Evolutionary conservation across 192 early-diverging fungal genomes (phyloP), one percentile per base, ranked within the genome.

Genomic region (Gigaspora rosea): DNA sequence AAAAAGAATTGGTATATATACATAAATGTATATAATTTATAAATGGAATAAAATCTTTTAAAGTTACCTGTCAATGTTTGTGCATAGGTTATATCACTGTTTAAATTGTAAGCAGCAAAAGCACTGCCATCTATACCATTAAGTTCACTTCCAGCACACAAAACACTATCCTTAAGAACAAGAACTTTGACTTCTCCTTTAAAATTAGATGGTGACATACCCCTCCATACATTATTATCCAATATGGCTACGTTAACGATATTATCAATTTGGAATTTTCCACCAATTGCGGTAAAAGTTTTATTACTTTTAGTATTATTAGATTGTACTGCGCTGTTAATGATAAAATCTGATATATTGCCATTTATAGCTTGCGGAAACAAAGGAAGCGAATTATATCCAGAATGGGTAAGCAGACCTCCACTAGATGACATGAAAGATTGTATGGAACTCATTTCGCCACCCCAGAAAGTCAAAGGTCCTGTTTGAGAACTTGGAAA

Each of bases 141-240:
- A 36, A 89, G 85, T 18, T 75, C 75, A 27, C 91, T 88, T 57
- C 89, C 89, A 36, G 90, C 82, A 68, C 87, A 88, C 51, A 92
- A 82, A 51, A 84, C 56, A 70, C 89, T 82, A 46, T 88, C 79
- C 27, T 82, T 80, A 9, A 87, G 81, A 51, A 80, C 81, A 50
- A 92, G 74, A 9, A 81, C 67, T 75, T 80, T 82, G 16, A 92
- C 82, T 51, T 86, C 80, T 36, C 88, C 90, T 61, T 80, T 56
- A 20, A 88, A 59, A 18, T 68, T 76, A 32, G 67, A 49, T 22
- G 68, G 20, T 3, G 41, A 16, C 9, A 91, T 68, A 18, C 66
- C 80, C n/a, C 54, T 58, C 85, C 86, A 87, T 58, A 73, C 80
- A 52, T 82, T 80, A 59, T 87, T 67, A 8, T 81, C 56, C 10